phyloP scores from a whole-genome alignment of 1,284 basidiomycete genomes.

The Irpex lacteus region DNA sequence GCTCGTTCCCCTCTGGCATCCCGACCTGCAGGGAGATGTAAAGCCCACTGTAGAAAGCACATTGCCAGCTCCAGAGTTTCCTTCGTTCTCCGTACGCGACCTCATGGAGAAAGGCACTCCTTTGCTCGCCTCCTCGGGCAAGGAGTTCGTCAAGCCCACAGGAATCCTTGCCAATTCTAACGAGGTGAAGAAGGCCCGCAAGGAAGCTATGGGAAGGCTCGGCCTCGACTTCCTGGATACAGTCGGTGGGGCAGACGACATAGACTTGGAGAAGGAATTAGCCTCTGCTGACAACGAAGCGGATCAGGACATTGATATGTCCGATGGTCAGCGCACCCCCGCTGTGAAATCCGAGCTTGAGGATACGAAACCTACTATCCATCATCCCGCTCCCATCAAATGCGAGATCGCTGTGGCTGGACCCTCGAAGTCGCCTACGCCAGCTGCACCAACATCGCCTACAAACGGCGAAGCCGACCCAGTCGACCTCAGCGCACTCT shows the following conservation, averaged over 20 bases:
- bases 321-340: conserved; percentile 5
- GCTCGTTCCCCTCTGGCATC: conserved; percentile 82
- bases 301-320: conserved; percentile 37
- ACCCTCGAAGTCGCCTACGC: conserved; percentile 50
- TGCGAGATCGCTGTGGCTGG: conserved; percentile 27
- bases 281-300: conserved; percentile 51
- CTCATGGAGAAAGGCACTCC: conserved; percentile 74
- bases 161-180: conserved; percentile 66
- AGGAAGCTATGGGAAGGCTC: conserved; percentile 78
- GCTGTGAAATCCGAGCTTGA: conserved; percentile 34
- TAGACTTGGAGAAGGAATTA: conserved; percentile 80
- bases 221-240: conserved; percentile 80
- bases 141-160: conserved; percentile 75
- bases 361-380: conserved; percentile 24
- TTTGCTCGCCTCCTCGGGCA: conserved; percentile 84
- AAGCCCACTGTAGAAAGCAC: conserved; percentile 23
- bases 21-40: conserved; percentile 37
- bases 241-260: conserved; percentile 65
- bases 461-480: conserved; percentile 35
- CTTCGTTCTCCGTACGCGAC: conserved; percentile 72
- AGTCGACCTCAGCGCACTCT: conserved; percentile 53
- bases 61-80: conserved; percentile 54
- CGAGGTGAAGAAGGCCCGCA: conserved; percentile 79
- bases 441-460: conserved; percentile 53
- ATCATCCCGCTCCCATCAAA: conserved; percentile 25